A percentile compares a stretch with the other conserved stretches of the same genome.
These are phyloP conservation scores for Aspergillus baeticus DNA, from an alignment of 495 filamentous ascomycete species.

Conservation along the genomic window DNA sequence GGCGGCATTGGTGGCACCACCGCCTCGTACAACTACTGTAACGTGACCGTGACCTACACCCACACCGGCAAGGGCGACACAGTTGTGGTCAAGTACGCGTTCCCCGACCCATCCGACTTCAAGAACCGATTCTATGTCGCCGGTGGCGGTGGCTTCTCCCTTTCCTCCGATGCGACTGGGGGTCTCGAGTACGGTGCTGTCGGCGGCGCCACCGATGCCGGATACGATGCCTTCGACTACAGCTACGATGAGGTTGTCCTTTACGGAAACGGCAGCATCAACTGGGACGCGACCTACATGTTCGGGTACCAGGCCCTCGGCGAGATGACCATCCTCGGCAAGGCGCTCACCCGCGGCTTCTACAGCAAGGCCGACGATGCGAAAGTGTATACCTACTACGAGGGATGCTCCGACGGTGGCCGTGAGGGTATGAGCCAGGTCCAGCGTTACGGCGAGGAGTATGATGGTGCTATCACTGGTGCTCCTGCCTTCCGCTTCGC, in stretches of 20 bases:
- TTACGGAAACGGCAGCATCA: slow-evolving; percentile 41
- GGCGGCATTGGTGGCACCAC: slow-evolving; percentile 4
- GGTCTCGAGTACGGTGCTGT: slow-evolving; percentile 42
- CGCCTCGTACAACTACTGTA: slow-evolving; percentile 34
- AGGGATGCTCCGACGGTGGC: slow-evolving; percentile 54
- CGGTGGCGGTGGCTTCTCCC: slow-evolving; percentile 34
- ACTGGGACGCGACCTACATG: slow-evolving; percentile 44
- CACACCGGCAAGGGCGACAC: slow-evolving; percentile 33
- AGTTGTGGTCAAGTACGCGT: slow-evolving; percentile 32
- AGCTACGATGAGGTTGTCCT: slow-evolving; percentile 37
- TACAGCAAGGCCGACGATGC: slow-evolving; percentile 26
- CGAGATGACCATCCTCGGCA: slow-evolving; percentile 37
- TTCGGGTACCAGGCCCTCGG: slow-evolving; percentile 44
- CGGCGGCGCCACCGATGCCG: slow-evolving; percentile 35
- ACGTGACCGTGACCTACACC: slow-evolving; percentile 35
- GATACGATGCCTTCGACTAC: slow-evolving; percentile 36
- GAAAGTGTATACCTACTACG: slow-evolving; percentile 46
- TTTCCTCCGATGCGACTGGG: slow-evolving; percentile 29
- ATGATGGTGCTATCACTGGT: slow-evolving; percentile 45
- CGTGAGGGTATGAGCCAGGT: slow-evolving; percentile 50
- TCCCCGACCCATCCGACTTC: slow-evolving; percentile 33
- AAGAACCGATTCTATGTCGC: slow-evolving; percentile 40
- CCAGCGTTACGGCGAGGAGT: slow-evolving; percentile 45
- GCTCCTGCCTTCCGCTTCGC: slow-evolving; percentile 50
- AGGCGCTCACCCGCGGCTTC: slow-evolving; percentile 32